Evolutionary conservation across 495 filamentous ascomycete species (phyloP).

Genomic region (Hamigera avellanea): DNA sequence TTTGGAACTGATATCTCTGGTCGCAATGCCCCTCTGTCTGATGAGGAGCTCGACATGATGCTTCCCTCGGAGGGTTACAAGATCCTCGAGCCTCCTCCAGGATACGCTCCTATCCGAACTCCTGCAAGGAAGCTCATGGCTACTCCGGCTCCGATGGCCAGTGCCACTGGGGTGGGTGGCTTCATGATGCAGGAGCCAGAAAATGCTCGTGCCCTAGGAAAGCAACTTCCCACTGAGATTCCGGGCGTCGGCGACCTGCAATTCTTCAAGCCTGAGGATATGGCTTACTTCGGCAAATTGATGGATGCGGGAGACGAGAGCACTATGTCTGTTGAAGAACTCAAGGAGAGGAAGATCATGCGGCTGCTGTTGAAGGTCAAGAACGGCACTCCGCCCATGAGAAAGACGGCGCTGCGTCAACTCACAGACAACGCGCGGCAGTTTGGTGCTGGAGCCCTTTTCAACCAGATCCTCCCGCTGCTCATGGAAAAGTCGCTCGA

Average conservation of each 20-base stretch:
- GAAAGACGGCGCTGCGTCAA: conserved; percentile 97
- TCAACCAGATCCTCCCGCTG: conserved; percentile 94
- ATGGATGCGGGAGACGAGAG: conserved; percentile 93
- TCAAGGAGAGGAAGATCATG: conserved; percentile 99
- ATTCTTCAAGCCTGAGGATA: conserved; percentile 98
- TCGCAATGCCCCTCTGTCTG: conserved; percentile 68
- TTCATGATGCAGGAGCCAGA: conserved; percentile 99
- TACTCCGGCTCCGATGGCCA: conserved; percentile 56
- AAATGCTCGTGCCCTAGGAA: conserved; percentile 65
- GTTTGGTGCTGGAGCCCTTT: conserved; percentile 88
- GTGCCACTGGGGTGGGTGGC: conserved; percentile 55
- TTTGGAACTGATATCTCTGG: conserved; percentile 78
- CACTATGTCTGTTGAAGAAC: conserved; percentile 79
- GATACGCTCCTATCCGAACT: conserved; percentile 75
- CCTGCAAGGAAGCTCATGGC: conserved; percentile 66
- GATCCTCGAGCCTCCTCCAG: conserved; percentile 82
- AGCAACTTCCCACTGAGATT: conserved; percentile 91
- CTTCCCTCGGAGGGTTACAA: conserved; percentile 89
- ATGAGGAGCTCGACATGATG: conserved; percentile 90
- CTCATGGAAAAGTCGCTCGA: conserved; percentile 98
- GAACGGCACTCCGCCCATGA: conserved; percentile 97
- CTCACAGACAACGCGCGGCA: conserved; percentile 96
- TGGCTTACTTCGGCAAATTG: conserved; percentile 97
- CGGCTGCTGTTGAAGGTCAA: conserved; percentile 94
- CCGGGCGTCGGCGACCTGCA: conserved; percentile 95